These are phyloP conservation scores for Pseudogymnoascus sp. DNA, from an alignment of 2,329 filamentous ascomycete species.

Conservation along the genomic window DNA sequence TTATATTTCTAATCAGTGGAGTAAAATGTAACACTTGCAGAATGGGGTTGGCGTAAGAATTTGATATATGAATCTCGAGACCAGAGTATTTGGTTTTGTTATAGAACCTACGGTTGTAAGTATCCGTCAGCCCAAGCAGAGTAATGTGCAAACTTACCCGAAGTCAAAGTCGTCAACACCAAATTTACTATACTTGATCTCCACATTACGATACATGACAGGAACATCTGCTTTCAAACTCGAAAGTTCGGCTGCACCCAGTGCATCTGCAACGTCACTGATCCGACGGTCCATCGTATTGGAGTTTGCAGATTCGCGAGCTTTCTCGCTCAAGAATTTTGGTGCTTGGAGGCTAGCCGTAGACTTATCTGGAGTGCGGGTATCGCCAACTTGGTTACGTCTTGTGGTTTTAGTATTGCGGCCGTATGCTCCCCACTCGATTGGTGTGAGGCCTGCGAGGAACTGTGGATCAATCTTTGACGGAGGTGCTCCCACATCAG, in stretches of 20 bases:
- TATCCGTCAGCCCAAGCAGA: constrained; percentile 13
- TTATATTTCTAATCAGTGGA: constrained; percentile 77
- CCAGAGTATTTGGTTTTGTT: constrained; percentile 91
- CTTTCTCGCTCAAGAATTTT: constrained; percentile 92
- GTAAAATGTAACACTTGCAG: constrained; percentile 90
- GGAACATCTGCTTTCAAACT: constrained; percentile 76
- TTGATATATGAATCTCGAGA: constrained; percentile 90
- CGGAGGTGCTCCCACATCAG: constrained; percentile 79
- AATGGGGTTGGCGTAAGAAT: constrained; percentile 91
- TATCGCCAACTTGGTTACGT: constrained; percentile 79
- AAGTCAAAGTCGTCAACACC: constrained; percentile 99
- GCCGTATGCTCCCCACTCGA: constrained; percentile 72
- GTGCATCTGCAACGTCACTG: constrained; percentile 54
- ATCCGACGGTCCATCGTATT: constrained; percentile 35
- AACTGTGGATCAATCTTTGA: constrained; percentile 66
- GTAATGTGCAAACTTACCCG: constrained; percentile 48
- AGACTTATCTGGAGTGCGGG: constrained; percentile 55
- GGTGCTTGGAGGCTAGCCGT: constrained; percentile 64
- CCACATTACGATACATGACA: constrained; percentile 83
- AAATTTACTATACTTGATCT: constrained; percentile 99
- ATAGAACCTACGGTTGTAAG: constrained; percentile 61
- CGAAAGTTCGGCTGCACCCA: constrained; percentile 65
- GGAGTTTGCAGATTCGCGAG: constrained; percentile 57
- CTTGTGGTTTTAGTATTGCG: constrained; percentile 66
- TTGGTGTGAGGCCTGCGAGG: constrained; percentile 60